Conservation (phyloP, 2,329 filamentous ascomycete species). For the Epichloe gansuensis region DNA sequence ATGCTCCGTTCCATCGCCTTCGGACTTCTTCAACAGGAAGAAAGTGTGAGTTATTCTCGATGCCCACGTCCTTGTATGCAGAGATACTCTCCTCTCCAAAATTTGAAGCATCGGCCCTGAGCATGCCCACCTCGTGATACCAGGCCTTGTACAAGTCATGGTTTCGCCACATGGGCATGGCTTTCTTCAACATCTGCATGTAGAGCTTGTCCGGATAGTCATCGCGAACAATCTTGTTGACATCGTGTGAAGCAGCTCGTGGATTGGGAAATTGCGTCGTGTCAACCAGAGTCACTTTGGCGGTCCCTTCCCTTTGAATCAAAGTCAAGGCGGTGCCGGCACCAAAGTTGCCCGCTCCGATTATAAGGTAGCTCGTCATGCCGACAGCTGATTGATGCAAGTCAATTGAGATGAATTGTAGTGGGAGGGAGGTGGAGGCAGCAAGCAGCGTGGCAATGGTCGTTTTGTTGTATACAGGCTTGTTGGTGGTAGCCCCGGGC, state of each 20-base stretch:
- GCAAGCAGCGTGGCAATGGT: no score
- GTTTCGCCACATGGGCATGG: constrained; percentile 27
- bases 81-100: constrained; percentile 33
- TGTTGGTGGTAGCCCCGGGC: not conserved
- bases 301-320: constrained; percentile 14
- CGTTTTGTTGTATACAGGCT: no score
- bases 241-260: constrained; percentile 33
- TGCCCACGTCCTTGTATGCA: constrained; percentile 22
- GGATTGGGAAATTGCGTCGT: constrained; percentile 24
- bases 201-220: constrained; percentile 29
- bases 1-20: constrained; percentile 42
- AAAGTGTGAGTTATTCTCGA: constrained; percentile 27
- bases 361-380: constrained; percentile 21
- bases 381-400: not conserved
- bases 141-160: constrained; percentile 38
- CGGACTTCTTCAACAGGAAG: constrained; percentile 40
- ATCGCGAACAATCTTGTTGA: constrained; percentile 32
- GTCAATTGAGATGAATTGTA: no score
- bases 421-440: no score
- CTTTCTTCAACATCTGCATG: constrained; percentile 27
- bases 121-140: constrained; percentile 48
- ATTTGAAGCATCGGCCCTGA: constrained; percentile 26
- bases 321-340: constrained; percentile 28
- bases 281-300: constrained; percentile 25
- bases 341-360: constrained; percentile 33